These are phyloP conservation scores for Protomyces macrosporus DNA, from an alignment of 1,139 yeast species.

Conservation along the genomic window DNA sequence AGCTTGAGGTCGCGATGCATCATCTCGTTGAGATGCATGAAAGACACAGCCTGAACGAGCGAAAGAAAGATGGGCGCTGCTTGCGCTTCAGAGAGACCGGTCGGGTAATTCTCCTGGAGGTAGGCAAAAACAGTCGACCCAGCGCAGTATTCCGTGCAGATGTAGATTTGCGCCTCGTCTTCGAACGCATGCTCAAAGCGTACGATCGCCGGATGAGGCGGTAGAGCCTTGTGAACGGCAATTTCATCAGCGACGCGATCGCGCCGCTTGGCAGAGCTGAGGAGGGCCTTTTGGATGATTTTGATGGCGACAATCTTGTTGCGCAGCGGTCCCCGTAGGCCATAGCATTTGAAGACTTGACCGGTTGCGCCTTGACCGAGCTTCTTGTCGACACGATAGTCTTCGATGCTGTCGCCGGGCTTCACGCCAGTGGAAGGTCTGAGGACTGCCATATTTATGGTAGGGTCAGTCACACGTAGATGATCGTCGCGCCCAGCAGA, in stretches of 20 bases:
- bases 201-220: constrained; percentile 71
- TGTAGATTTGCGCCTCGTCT: constrained; percentile 88
- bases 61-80: constrained; percentile 60
- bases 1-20: constrained; percentile 86
- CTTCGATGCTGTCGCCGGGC: constrained; percentile 15
- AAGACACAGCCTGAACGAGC: constrained; percentile 61
- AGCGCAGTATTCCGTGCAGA: constrained; percentile 87
- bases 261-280: constrained; percentile 20
- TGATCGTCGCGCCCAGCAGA: too few species aligned
- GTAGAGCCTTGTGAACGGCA: constrained; percentile 9
- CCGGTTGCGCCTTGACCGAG: constrained; percentile 28
- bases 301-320: constrained; percentile 21
- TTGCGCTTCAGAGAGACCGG: constrained; percentile 22
- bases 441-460: too few species aligned
- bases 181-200: constrained; percentile 91
- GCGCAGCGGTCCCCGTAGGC: constrained; percentile 18
- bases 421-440: too few species aligned
- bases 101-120: constrained; percentile 11
- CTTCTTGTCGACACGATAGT: constrained; percentile 22
- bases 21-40: constrained; percentile 60
- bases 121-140: constrained; percentile 53
- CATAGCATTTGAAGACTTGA: constrained; percentile 24
- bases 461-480: too few species aligned
- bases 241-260: constrained; percentile 25
- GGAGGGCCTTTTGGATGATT: constrained; percentile 22